phyloP scores from a whole-genome alignment of 2,329 filamentous ascomycete species.

The Karstenula rhodostoma region DNA sequence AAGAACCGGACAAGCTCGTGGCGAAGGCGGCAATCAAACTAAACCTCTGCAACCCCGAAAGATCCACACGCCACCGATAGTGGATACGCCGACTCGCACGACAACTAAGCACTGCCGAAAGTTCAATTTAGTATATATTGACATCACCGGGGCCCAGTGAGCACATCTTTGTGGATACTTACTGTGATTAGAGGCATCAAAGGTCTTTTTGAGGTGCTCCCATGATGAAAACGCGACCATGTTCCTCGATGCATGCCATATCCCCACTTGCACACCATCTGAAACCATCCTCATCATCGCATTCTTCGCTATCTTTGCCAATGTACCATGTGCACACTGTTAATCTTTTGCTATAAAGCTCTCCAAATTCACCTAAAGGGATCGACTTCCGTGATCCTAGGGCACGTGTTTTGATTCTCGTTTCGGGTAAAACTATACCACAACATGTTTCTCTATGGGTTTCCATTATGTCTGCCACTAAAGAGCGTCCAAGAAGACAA shows the following conservation, averaged over 20 bases:
- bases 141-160: neutral
- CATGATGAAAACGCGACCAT: slow-evolving; percentile 51
- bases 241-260: slow-evolving; percentile 47
- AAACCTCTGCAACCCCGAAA: neutral
- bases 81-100: neutral
- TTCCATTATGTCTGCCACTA: neutral
- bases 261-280: slow-evolving; percentile 55
- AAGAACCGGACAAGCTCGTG: neutral
- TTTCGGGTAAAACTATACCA: neutral
- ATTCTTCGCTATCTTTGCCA: neutral
- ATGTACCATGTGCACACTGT: neutral
- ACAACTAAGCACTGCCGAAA: neutral
- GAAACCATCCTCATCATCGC: slow-evolving; percentile 45
- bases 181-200: neutral
- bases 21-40: neutral
- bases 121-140: neutral
- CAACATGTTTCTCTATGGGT: neutral
- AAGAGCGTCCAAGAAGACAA: neutral
- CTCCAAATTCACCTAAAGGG: neutral
- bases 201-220: slow-evolving; percentile 27
- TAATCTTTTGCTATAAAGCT: neutral
- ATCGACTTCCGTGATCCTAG: neutral
- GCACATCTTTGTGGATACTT: neutral
- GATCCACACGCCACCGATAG: neutral
- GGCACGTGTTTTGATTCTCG: neutral